Percentiles rank a stretch among this genome's conserved stretches.
Evolutionary conservation across 2,329 filamentous ascomycete genomes (phyloP).

Genomic region (Orbilia ellipsospora): DNA sequence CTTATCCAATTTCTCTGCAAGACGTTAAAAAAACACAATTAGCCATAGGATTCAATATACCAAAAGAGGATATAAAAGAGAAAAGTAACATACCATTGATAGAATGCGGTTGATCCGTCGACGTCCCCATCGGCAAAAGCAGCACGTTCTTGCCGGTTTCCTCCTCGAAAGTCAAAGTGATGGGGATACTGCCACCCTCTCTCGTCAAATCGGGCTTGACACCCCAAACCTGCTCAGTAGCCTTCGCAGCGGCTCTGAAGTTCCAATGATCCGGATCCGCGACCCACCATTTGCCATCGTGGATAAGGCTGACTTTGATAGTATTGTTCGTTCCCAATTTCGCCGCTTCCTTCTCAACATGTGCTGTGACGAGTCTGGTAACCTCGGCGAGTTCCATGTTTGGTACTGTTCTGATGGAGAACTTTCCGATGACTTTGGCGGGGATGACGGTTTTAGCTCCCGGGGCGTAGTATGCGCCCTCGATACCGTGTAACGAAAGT

Average conservation of each 20-base stretch:
- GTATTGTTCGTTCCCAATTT: slow-evolving; percentile 93
- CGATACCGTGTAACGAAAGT: slow-evolving; percentile 90
- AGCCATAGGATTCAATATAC: background rate
- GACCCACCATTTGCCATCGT: slow-evolving; percentile 98
- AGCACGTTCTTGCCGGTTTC: slow-evolving; percentile 98
- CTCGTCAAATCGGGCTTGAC: slow-evolving; percentile 94
- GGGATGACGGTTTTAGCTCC: slow-evolving; percentile 99
- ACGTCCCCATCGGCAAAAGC: slow-evolving; percentile 94
- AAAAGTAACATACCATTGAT: slow-evolving; percentile 84
- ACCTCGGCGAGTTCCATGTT: slow-evolving; percentile 95
- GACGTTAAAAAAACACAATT: slow-evolving; percentile 14
- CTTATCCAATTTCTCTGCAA: slow-evolving; percentile 74
- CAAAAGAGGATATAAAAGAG: background rate
- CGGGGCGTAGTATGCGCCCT: slow-evolving; percentile 91
- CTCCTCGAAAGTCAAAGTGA: slow-evolving; percentile 96
- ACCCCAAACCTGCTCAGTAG: slow-evolving; percentile 94
- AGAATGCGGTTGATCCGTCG: slow-evolving; percentile 93
- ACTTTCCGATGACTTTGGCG: slow-evolving; percentile 97
- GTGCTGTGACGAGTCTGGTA: slow-evolving; percentile 83
- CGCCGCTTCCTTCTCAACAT: slow-evolving; percentile 84
- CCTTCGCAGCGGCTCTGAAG: slow-evolving; percentile 92
- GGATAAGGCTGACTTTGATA: slow-evolving; percentile 81
- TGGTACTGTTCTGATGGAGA: slow-evolving; percentile 96
- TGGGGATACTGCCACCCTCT: slow-evolving; percentile 95
- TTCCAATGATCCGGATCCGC: slow-evolving; percentile 99